Percentiles rank a stretch among this genome's conserved stretches.
These are phyloP conservation scores for Fusarium sp. DNA, from an alignment of 2,329 filamentous ascomycete genomes.

Conservation along the genomic window DNA sequence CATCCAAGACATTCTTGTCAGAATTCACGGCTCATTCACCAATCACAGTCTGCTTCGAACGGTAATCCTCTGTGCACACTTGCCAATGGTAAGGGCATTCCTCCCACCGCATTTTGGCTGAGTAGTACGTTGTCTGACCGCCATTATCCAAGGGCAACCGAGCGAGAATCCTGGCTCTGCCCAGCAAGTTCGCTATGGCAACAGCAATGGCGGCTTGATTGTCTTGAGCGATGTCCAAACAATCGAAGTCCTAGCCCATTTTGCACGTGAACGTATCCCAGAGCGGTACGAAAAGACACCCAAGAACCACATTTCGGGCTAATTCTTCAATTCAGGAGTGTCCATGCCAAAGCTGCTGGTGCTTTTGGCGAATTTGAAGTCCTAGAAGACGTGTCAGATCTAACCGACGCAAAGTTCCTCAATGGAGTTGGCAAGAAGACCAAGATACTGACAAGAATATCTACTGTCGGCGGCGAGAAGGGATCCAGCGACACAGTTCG, in stretches of 20 bases:
- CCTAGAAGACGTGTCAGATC: constrained; percentile 23
- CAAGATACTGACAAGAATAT: constrained; percentile 5
- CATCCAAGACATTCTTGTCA: accelerated
- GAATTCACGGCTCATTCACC: background rate
- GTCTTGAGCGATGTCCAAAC: constrained; percentile 68
- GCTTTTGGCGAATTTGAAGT: constrained; percentile 30
- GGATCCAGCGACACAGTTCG: constrained; percentile 77
- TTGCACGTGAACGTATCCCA: constrained; percentile 72
- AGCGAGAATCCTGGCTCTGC: constrained; percentile 42
- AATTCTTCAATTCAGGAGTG: background rate
- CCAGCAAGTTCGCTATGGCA: constrained; percentile 45
- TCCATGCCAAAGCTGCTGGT: constrained; percentile 29
- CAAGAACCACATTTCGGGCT: constrained; percentile 42
- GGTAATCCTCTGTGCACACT: constrained; percentile 26
- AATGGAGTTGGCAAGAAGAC: constrained; percentile 25
- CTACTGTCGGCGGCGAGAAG: constrained; percentile 71
- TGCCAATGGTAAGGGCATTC: constrained; percentile 23
- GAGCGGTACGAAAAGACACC: constrained; percentile 56
- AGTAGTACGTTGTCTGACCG: background rate
- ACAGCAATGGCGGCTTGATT: constrained; percentile 56
- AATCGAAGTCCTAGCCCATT: constrained; percentile 71
- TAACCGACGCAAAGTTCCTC: constrained; percentile 30
- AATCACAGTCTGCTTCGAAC: background rate
- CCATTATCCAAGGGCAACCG: constrained; percentile 37
- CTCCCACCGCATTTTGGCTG: accelerated